Evolutionary conservation across 441 rosid genomes (phyloP).

Genomic region (Melastoma candidum): DNA sequence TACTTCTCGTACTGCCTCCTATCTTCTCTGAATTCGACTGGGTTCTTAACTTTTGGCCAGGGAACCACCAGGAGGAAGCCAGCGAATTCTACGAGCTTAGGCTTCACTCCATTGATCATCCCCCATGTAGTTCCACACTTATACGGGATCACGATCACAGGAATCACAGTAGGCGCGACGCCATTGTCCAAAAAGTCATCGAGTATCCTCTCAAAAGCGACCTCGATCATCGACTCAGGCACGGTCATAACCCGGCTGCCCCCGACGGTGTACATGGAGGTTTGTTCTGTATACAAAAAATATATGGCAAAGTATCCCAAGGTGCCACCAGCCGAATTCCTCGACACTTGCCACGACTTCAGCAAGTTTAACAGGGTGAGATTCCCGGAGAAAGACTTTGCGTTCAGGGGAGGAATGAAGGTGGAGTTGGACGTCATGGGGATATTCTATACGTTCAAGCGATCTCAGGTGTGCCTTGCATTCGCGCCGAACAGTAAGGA

Average conservation of each 20-base stretch:
- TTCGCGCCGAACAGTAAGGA: neutral
- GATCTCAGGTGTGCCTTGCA: slow-evolving; percentile 1
- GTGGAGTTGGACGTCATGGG: neutral
- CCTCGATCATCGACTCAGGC: slow-evolving; percentile 8
- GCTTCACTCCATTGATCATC: neutral
- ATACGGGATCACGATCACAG: neutral
- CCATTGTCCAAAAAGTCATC: neutral
- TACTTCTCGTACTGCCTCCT: slow-evolving; percentile 1
- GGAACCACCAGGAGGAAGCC: no score
- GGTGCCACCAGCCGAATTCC: neutral
- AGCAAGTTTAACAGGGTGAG: neutral
- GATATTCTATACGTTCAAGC: neutral
- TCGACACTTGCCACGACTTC: slow-evolving; percentile 11
- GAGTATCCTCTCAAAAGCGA: neutral
- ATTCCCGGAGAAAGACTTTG: neutral
- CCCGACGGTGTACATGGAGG: neutral
- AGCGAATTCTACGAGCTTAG: neutral
- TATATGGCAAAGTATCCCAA: neutral
- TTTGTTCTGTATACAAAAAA: neutral
- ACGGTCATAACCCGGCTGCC: neutral
- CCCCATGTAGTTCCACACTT: neutral
- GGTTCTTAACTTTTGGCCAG: slow-evolving; percentile 5
- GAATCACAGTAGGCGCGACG: neutral
- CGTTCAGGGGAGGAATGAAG: neutral
- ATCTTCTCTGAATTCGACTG: neutral